A percentile compares a stretch with the other conserved stretches of the same genome.
Evolutionary conservation across 768 basidiomycete genomes (phyloP).

Genomic region (Trametes punicea): DNA sequence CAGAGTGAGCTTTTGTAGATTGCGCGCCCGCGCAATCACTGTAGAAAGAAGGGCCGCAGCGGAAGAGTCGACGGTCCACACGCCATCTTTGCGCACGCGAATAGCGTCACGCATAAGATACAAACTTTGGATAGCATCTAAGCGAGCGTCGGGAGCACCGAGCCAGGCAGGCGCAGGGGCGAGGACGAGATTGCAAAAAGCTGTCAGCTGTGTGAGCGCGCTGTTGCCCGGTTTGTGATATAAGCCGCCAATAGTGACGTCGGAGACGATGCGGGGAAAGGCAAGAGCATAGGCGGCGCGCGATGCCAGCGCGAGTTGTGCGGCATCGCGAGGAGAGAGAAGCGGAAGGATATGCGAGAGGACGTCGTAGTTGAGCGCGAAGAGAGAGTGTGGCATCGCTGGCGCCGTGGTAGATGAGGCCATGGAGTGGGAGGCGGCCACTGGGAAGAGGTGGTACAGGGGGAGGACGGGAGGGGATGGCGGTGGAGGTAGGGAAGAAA

Average conservation of each 20-base stretch:
- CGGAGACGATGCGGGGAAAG: constrained; percentile 19
- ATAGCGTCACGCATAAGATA: constrained; percentile 21
- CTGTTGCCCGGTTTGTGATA: constrained; percentile 19
- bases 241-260: constrained; percentile 16
- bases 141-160: constrained; percentile 12
- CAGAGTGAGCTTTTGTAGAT: constrained; percentile 17
- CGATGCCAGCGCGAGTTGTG: constrained; percentile 17
- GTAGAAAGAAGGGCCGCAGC: constrained; percentile 11
- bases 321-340: constrained; percentile 15
- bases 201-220: constrained; percentile 16
- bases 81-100: constrained; percentile 8
- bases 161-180: constrained; percentile 12
- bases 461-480: background rate
- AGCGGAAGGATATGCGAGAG: constrained; percentile 16
- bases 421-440: too few relatives aligned
- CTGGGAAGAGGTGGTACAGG: background rate
- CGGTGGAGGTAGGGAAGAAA: constrained; percentile 1
- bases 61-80: constrained; percentile 9
- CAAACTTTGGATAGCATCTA: constrained; percentile 9
- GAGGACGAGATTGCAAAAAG: constrained; percentile 19
- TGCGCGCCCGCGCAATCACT: constrained; percentile 11
- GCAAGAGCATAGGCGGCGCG: constrained; percentile 19
- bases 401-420: background rate
- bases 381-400: constrained; percentile 9
- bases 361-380: constrained; percentile 22